Evolutionary conservation across 2,329 filamentous ascomycete species (phyloP), one percentile per base, ranked within the genome.

Genomic region (Penicillium sp.): DNA sequence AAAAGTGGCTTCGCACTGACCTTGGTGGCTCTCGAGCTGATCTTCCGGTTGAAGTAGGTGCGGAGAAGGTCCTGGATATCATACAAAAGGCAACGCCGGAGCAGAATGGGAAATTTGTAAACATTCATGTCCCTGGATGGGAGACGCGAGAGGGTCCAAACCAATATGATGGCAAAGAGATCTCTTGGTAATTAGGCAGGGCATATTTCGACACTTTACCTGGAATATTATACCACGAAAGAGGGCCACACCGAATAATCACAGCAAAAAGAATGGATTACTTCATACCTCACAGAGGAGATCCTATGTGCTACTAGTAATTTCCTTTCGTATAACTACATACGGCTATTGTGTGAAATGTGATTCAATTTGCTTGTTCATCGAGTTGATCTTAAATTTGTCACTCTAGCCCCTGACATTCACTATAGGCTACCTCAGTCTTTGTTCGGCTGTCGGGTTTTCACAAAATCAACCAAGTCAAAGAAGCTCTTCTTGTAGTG

Each of bases 401-500:
- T n/a, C 31, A 36, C 21, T 31, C 7, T 36, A 36, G 21, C 45
- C n/a, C 21, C 15, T 36, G 31, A 3, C 0, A 36, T 34, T 36
- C 5, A 2, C 27, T 2, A 5, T 8, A 3, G 15, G 13, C 0
- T 4, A 31, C 27, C 6, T 53, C 27, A 53, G 6, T 45, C 33
- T 39, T 45, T 51, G 16, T 27, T 51, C 1, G 16, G 15, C 25
- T 65, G 62, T 38, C 64, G 49, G 21, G 60, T 48, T 50, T 60
- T 65, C 13, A 83, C 68, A 57, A 84, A 84, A 62, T 84, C 81
- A 16, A 84, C 80, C 62, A 81, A 67, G 53, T 84, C 82, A 63
- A 85, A 85, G 62, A 85, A 83, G 49, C 81, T 84, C 73, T 82
- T 82, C 72, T 84, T 85, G 52, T 79, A 84, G 39, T 73, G 67